A percentile compares a stretch with the other conserved stretches of the same genome.
Conservation (phyloP, 495 filamentous ascomycete genomes). For the Aspergillus avenaceus region DNA sequence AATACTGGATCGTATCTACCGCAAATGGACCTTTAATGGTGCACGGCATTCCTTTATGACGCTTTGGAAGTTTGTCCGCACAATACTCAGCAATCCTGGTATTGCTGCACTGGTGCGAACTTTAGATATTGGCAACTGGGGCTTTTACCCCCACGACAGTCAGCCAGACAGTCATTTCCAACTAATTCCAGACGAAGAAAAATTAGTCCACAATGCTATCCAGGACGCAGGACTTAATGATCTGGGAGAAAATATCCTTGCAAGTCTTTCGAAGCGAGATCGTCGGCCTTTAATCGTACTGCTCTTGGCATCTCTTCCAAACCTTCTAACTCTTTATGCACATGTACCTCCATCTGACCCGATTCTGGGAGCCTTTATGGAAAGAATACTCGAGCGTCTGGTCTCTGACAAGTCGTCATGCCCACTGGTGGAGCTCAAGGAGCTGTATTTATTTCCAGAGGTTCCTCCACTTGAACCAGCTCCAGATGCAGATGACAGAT, state of each 20-base stretch:
- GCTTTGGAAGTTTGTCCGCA: neutral
- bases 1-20: neutral
- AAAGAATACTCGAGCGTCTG: neutral
- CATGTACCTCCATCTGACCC: neutral
- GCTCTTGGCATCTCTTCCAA: neutral
- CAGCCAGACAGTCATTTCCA: neutral
- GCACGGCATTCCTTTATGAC: neutral
- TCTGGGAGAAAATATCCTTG: neutral
- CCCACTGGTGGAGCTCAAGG: neutral
- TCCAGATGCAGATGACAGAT: neutral
- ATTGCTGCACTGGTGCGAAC: neutral
- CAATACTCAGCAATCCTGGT: neutral
- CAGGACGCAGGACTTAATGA: neutral
- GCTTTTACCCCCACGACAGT: neutral
- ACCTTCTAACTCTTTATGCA: neutral
- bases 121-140: neutral
- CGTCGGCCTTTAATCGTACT: neutral
- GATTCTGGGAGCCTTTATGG: neutral
- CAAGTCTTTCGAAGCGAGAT: neutral
- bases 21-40: slow-evolving; percentile 1
- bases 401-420: neutral
- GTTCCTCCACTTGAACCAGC: neutral
- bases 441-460: neutral
- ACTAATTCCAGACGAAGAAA: neutral
- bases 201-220: neutral